Base-by-base conservation (phyloP, 306 rosid genomes). In the Sphenostylis stenocarpa region DNA sequence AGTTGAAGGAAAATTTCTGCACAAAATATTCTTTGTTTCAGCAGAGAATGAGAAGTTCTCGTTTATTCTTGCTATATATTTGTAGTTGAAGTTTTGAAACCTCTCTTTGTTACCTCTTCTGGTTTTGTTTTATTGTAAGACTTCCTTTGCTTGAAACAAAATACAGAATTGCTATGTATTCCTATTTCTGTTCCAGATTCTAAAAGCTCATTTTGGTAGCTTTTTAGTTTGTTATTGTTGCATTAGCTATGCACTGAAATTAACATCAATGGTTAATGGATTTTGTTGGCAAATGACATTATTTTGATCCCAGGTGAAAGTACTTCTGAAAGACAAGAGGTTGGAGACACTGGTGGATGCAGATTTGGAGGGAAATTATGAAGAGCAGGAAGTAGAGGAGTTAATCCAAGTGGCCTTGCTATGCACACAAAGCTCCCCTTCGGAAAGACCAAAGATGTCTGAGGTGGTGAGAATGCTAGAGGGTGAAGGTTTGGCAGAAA, bases 391-490 rank as follows among this genome's bases (percentile, higher is more conserved):
- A 81, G 93, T 90, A 36, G 93, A 95, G 85, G 82, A 95, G 83
- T 76, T 92, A 65, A 92, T 87, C 83, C 97, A 89, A 79, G 90
- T 95, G 51, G 97, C 97, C 62, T 87, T 95, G 56, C 82, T 92
- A 15, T 95, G 98, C 92, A 95, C 92, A 10, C 91, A 89, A 85
- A 86, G 88, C 67, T 58, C 97, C 16, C 88, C 93, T 2, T 38
- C 77, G 75, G 93, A 95, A 72, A 87, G 97, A 48, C 98, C 98
- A 0, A 95, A 91, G 86, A 95, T 95, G 98, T 95, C 95, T 3
- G 95, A 90, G 77, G 92, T 94, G 21, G 97, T 91, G 10, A 88
- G 97, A 78, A 94, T 94, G 97, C 93, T 94, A 29, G 97, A 94
- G 84, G 98, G 97, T 5, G 95, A 95, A 61, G 97, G 96, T 29